phyloP scores from a whole-genome alignment of 2,329 filamentous ascomycete species.

The Sclerotiophoma versabilis region DNA sequence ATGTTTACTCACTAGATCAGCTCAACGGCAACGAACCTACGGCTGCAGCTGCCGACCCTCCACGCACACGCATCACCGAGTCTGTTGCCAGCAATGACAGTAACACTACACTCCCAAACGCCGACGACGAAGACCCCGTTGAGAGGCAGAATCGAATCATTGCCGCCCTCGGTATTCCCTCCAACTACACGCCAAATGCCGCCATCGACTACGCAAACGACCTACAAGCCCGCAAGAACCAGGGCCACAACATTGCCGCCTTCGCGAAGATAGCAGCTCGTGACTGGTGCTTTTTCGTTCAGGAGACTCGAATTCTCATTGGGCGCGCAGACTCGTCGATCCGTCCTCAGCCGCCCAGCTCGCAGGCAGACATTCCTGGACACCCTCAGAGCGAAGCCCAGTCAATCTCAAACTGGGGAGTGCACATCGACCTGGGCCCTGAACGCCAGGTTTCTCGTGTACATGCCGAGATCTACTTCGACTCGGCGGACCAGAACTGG shows the following conservation, averaged over 20 bases:
- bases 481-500: conserved; percentile 67
- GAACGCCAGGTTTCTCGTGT: conserved; percentile 59
- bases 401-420: conserved; percentile 48
- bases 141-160: conserved; percentile 49
- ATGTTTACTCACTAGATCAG: conserved; percentile 33
- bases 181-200: conserved; percentile 61
- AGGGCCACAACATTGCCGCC: conserved; percentile 60
- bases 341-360: conserved; percentile 41
- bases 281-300: conserved; percentile 86
- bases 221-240: conserved; percentile 53
- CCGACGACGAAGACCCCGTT: conserved; percentile 42
- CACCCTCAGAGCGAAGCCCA: conserved; percentile 32
- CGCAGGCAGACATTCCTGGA: conserved; percentile 34
- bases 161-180: conserved; percentile 52
- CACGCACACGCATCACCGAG: conserved; percentile 45
- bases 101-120: conserved; percentile 46
- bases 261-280: conserved; percentile 83
- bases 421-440: conserved; percentile 83
- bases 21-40: conserved; percentile 44
- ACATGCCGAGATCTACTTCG: conserved; percentile 59
- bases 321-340: conserved; percentile 61
- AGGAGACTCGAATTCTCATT: conserved; percentile 76
- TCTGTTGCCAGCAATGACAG: conserved; percentile 53
- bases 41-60: conserved; percentile 29
- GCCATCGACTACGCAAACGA: conserved; percentile 63